A percentile compares a stretch with the other conserved stretches of the same genome.
These are phyloP conservation scores for Phytophthora brassicae DNA, from an alignment of 352 stramenopile genomes.

Conservation along the genomic window DNA sequence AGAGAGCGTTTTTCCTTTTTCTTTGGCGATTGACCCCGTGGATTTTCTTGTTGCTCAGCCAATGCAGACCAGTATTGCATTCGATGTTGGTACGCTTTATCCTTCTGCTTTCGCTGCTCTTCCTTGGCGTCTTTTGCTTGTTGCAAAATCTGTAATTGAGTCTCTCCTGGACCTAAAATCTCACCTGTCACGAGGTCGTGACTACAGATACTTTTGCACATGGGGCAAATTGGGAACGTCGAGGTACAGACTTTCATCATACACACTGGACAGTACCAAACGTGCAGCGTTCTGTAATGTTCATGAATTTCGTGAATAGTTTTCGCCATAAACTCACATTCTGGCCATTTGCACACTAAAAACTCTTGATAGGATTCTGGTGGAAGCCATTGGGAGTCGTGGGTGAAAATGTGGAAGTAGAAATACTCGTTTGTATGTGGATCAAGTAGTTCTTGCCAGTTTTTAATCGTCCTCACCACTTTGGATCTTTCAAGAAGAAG, in stretches of 20 bases:
- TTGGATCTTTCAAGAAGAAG: conserved; percentile 68
- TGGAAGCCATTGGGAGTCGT: conserved; percentile 80
- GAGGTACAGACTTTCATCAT: conserved; percentile 63
- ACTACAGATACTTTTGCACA: conserved; percentile 65
- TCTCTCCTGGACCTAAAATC: conserved; percentile 65
- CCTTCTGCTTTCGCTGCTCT: conserved; percentile 42
- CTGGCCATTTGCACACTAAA: conserved; percentile 62
- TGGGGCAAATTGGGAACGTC: conserved; percentile 64
- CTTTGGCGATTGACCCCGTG: conserved; percentile 20
- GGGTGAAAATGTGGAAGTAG: conserved; percentile 81
- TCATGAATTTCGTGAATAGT: conserved; percentile 77
- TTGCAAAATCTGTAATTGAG: conserved; percentile 45
- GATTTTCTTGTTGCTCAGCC: conserved; percentile 35
- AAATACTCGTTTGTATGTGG: conserved; percentile 86
- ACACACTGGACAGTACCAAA: conserved; percentile 83
- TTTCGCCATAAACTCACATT: conserved; percentile 51
- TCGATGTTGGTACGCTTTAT: conserved; percentile 64
- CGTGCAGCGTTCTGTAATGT: conserved; percentile 59
- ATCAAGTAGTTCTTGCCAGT: conserved; percentile 81
- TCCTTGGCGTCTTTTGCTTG: conserved; percentile 49
- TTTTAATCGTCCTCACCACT: conserved; percentile 58
- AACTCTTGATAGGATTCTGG: conserved; percentile 67
- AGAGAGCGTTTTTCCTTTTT: conserved; percentile 46
- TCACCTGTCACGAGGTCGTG: conserved; percentile 56
- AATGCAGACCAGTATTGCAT: conserved; percentile 64